A percentile compares a stretch with the other conserved stretches of the same genome.
Evolutionary conservation across 129 eudicot species (phyloP).

Genomic region (Sambucus nigra): DNA sequence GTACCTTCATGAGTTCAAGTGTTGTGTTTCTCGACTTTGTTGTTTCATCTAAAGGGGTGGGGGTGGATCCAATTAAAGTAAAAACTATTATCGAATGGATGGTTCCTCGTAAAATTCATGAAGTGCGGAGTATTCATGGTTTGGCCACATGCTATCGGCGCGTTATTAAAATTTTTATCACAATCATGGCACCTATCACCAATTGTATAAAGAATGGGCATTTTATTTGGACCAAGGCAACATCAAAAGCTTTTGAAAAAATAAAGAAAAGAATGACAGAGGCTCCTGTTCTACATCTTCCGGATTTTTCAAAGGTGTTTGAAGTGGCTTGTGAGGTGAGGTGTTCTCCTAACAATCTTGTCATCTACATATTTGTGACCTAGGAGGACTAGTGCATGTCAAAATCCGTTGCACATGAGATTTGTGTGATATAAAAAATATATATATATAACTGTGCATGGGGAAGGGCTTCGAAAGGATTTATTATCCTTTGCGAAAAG

Average conservation of each 20-base stretch:
- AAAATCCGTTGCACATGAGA: no score
- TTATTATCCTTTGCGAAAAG: no score
- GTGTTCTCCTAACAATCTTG: no score
- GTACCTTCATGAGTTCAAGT: not conserved
- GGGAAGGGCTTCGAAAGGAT: no score
- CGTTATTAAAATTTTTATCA: constrained; percentile 8
- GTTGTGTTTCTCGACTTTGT: constrained; percentile 1
- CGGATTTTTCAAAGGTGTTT: not conserved
- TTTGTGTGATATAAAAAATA: no score
- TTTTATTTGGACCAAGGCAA: not conserved
- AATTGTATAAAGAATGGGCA: no score
- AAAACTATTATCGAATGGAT: constrained; percentile 3
- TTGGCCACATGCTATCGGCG: constrained; percentile 5
- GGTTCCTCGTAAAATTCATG: not conserved
- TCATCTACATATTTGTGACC: no score
- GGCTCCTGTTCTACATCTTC: not conserved
- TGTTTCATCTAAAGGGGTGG: not conserved
- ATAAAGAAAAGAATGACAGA: not conserved
- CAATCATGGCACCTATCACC: constrained; percentile 8
- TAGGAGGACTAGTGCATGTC: no score
- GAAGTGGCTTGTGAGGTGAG: no score
- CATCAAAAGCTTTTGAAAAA: not conserved
- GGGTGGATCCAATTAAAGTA: not conserved
- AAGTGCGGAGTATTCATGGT: constrained; percentile 11
- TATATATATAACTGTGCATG: no score